Evolutionary conservation across 2,329 filamentous ascomycete species (phyloP).

Genomic region (Epichloe gansuensis): DNA sequence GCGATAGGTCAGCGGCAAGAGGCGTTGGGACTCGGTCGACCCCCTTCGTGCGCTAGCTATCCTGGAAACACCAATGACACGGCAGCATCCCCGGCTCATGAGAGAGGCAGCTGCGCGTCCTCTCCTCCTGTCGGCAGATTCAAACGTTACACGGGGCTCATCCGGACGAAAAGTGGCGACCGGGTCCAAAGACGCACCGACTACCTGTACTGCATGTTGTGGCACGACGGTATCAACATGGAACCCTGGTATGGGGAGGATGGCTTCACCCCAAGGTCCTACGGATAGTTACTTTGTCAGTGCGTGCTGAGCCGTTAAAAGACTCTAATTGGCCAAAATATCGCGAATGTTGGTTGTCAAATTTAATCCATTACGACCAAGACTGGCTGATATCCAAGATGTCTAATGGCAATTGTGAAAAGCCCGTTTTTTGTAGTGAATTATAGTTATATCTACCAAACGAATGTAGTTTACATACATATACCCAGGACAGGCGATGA

Average conservation of each 20-base stretch:
- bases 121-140: not conserved
- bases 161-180: too few relatives aligned
- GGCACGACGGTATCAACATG: not conserved
- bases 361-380: not conserved
- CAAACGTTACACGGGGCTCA: not conserved
- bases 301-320: too few relatives aligned
- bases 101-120: not conserved
- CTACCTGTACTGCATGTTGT: not conserved
- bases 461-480: not conserved
- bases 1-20: not conserved
- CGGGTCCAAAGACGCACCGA: not conserved
- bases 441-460: not conserved
- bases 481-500: not conserved
- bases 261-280: not conserved
- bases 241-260: not conserved
- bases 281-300: too few relatives aligned
- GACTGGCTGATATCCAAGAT: conserved; percentile 1
- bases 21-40: not conserved
- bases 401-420: not conserved
- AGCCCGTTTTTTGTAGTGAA: not conserved
- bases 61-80: not conserved
- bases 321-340: too few relatives aligned
- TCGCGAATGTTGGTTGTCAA: not conserved
- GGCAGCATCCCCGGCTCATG: not conserved
- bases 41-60: not conserved